phyloP scores from a whole-genome alignment of 1,284 basidiomycete species.

The Cutaneotrichosporon mucoides region DNA sequence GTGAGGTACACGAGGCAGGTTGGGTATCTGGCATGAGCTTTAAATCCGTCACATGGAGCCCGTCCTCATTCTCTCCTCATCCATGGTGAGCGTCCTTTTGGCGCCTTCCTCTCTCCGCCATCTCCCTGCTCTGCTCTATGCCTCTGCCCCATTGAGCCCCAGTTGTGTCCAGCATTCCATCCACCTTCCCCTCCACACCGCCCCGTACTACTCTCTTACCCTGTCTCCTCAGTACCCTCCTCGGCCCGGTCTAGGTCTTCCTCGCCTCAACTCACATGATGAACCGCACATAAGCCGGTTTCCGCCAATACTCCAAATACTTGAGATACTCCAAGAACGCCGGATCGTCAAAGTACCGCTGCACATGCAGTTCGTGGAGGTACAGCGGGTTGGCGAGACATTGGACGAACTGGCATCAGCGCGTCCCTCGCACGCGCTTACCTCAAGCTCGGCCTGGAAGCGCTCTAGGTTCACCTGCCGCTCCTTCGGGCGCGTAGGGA shows the following conservation, averaged over 20 bases:
- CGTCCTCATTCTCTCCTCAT: too few relatives aligned
- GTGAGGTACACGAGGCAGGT: constrained; percentile 43
- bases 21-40: constrained; percentile 30
- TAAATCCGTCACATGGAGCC: too few relatives aligned
- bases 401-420: constrained; percentile 64
- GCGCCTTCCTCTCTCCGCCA: too few relatives aligned
- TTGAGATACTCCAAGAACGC: constrained; percentile 80
- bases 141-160: too few relatives aligned
- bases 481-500: constrained; percentile 34
- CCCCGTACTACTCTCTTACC: too few relatives aligned
- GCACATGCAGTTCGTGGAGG: constrained; percentile 77
- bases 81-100: too few relatives aligned
- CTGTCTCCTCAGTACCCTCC: too few relatives aligned
- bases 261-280: constrained; percentile 62
- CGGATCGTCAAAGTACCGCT: constrained; percentile 70
- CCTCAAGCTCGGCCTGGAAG: constrained; percentile 86
- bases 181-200: too few relatives aligned
- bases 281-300: constrained; percentile 83
- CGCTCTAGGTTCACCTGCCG: constrained; percentile 69
- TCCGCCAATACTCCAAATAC: constrained; percentile 83
- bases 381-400: constrained; percentile 94
- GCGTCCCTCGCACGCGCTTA: constrained; percentile 18
- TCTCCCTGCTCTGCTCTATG: too few relatives aligned
- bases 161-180: too few relatives aligned
- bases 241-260: too few relatives aligned